Evolutionary conservation across 2,329 filamentous ascomycete genomes (phyloP).

Genomic region (Aulographum hederae): DNA sequence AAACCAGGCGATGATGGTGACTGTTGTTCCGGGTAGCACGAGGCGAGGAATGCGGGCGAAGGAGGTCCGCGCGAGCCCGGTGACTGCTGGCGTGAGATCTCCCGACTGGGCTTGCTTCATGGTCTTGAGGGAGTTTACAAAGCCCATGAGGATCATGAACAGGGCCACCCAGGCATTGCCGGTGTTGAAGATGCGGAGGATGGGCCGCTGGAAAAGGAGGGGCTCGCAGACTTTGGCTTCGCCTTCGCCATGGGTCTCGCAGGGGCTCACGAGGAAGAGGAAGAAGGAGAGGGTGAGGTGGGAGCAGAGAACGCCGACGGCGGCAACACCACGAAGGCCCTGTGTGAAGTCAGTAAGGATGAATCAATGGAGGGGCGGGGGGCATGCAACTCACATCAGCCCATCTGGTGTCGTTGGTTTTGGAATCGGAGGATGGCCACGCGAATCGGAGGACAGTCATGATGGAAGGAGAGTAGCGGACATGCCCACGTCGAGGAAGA

Average conservation of each 20-base stretch:
- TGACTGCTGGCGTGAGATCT: slow-evolving; percentile 9
- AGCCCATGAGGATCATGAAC: slow-evolving; percentile 15
- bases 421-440: no score
- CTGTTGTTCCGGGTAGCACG: slow-evolving; percentile 10
- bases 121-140: slow-evolving; percentile 13
- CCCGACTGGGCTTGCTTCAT: slow-evolving; percentile 10
- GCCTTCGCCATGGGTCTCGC: slow-evolving; percentile 6
- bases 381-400: no score
- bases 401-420: no score
- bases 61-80: slow-evolving; percentile 9
- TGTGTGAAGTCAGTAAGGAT: neutral
- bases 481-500: no score
- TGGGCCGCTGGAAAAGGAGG: slow-evolving; percentile 12
- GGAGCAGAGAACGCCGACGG: slow-evolving; percentile 3
- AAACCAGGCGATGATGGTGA: slow-evolving; percentile 10
- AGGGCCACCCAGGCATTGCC: slow-evolving; percentile 12
- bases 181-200: slow-evolving; percentile 10
- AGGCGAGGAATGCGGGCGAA: slow-evolving; percentile 10
- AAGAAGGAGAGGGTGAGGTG: slow-evolving; percentile 3
- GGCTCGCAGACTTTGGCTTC: no score
- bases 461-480: no score
- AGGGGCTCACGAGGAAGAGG: slow-evolving; percentile 1
- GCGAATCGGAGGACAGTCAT: no score
- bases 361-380: no score
- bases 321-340: slow-evolving; percentile 4